phyloP scores from a whole-genome alignment of 768 basidiomycete species.

The Boletus rubropictus region DNA sequence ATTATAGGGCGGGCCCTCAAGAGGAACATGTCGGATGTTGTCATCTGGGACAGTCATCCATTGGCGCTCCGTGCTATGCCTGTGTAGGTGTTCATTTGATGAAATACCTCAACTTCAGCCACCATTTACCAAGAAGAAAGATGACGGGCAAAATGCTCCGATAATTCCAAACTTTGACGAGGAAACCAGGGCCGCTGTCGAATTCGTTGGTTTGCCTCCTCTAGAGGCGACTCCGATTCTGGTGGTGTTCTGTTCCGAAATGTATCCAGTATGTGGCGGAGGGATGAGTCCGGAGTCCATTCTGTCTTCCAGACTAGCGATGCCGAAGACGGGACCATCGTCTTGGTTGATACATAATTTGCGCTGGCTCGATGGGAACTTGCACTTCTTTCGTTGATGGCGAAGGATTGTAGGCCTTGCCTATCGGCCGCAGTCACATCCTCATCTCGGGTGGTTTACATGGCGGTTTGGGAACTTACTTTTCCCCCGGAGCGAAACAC shows the following conservation, averaged over 20 bases:
- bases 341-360: constrained; percentile 49
- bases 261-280: constrained; percentile 37
- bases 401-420: constrained; percentile 35
- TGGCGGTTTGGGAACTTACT: constrained; percentile 56
- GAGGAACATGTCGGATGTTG: constrained; percentile 35
- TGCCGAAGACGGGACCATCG: constrained; percentile 23
- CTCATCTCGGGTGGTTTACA: constrained; percentile 49
- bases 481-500: constrained; percentile 54
- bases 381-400: constrained; percentile 12
- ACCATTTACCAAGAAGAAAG: constrained; percentile 41
- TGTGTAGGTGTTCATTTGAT: constrained; percentile 74
- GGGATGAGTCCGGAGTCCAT: constrained; percentile 20
- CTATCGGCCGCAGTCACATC: constrained; percentile 65
- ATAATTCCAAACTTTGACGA: constrained; percentile 50
- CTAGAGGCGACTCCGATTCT: constrained; percentile 37
- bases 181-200: constrained; percentile 52
- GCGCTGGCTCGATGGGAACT: constrained; percentile 29
- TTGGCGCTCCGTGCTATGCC: constrained; percentile 76
- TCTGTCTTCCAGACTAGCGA: constrained; percentile 11
- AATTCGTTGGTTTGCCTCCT: constrained; percentile 67
- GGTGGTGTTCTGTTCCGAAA: constrained; percentile 47
- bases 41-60: constrained; percentile 73
- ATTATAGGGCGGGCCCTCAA: background rate
- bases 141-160: constrained; percentile 46
- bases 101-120: constrained; percentile 59